Base-by-base conservation (phyloP, 2,329 filamentous ascomycete genomes). In the Geosmithia morbida region DNA sequence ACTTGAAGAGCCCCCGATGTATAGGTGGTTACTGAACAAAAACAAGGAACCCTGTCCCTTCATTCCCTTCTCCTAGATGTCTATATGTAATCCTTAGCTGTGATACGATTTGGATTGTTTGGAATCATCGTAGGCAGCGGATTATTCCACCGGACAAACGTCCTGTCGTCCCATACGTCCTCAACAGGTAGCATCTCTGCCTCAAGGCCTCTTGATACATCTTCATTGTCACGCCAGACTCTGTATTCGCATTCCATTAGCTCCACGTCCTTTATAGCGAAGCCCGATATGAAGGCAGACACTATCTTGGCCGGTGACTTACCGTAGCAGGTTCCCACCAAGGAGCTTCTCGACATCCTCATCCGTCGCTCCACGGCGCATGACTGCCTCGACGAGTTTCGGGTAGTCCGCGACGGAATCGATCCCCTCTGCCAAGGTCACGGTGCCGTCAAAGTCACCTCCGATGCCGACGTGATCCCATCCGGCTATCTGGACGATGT, bases 361-460 rank as follows among this genome's bases (percentile, higher is more conserved):
- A 37, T 53, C 51, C 5, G 53, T 52, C 2, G 50, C 49, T 2
- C 53, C 53, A 3, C 52, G 51, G 33, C 41, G 41, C 50, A 53
- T 52, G 5, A 53, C 37, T 1, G 45, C 37, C 20, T 50, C 26
- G 17, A 53, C 47, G 10, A 53, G 46, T 7, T 20, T 30, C 2
- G 50, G 50, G 33, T 51, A 53, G 14, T 51, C 46, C 18, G 48
- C 43, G 14, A 51, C 51, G 8, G 40, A 44, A n/a, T 29, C 46
- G 18, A 53, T 48, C 22, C 51, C 52, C 33, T 48, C 51, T 2
- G 49, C 44, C 16, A 51, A 19, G 1, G 43, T 48, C 8, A 47
- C 43, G 1, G 49, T 53, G 4, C 51, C 51, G 26, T 48, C 45
- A 44, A 53, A 53, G 37, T 53, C 51, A 1, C 45, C 41, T 7